These are phyloP conservation scores for Termitomyces sp. DNA, from an alignment of 768 basidiomycete genomes.

Conservation along the genomic window DNA sequence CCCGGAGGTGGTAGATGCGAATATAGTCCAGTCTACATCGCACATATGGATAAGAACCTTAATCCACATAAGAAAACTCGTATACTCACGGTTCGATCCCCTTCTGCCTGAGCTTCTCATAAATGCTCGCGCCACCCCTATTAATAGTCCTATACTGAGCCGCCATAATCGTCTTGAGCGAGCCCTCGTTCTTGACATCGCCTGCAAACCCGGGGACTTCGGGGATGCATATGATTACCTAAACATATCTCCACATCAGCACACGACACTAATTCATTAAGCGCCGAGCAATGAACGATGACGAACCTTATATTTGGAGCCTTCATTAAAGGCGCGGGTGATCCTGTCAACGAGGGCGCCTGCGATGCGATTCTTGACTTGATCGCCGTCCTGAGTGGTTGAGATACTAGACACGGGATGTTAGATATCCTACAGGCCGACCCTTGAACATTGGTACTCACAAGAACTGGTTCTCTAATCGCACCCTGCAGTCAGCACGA, in stretches of 20 bases:
- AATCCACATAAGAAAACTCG: background rate
- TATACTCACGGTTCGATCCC: conserved; percentile 73
- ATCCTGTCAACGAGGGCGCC: conserved; percentile 82
- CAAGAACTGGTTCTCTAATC: conserved; percentile 83
- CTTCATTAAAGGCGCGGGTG: conserved; percentile 67
- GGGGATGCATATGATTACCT: conserved; percentile 87
- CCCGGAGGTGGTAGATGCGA: conserved; percentile 87
- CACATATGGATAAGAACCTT: background rate
- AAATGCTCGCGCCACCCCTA: conserved; percentile 83
- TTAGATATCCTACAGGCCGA: background rate
- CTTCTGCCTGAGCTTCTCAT: conserved; percentile 73
- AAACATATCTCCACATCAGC: background rate
- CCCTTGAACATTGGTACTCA: too few species aligned
- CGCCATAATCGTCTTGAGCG: conserved; percentile 82
- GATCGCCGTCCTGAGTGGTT: conserved; percentile 55
- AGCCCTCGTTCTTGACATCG: conserved; percentile 61
- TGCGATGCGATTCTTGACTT: conserved; percentile 82
- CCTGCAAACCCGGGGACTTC: conserved; percentile 90
- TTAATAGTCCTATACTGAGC: conserved; percentile 89
- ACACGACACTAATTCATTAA: background rate
- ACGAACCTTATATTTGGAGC: conserved; percentile 72
- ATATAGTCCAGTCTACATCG: conserved; percentile 70
- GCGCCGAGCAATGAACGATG: background rate
- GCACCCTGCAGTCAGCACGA: conserved; percentile 10
- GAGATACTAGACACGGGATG: conserved; percentile 57